These are phyloP conservation scores for Skeletonema grethae DNA, from an alignment of 108 stramenopile species.

Conservation along the genomic window DNA sequence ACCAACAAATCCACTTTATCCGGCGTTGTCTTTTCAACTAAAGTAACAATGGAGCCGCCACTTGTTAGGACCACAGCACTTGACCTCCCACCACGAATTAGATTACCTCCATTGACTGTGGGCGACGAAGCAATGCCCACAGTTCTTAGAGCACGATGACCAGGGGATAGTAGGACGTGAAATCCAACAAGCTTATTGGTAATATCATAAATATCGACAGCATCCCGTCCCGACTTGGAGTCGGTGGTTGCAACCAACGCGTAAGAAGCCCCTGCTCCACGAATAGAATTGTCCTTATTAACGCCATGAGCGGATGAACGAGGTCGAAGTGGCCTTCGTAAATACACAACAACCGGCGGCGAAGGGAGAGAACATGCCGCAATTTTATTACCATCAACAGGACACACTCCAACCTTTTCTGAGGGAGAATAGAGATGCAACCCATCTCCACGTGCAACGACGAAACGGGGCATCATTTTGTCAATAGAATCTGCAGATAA, in stretches of 20 bases:
- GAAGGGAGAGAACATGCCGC: slow-evolving; percentile 69
- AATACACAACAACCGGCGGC: slow-evolving; percentile 38
- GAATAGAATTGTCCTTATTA: slow-evolving; percentile 8
- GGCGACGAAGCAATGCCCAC: slow-evolving; percentile 69
- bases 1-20: slow-evolving; percentile 90
- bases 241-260: slow-evolving; percentile 81
- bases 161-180: slow-evolving; percentile 80
- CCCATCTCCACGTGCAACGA: slow-evolving; percentile 74
- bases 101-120: slow-evolving; percentile 38
- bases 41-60: slow-evolving; percentile 81
- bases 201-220: slow-evolving; percentile 84
- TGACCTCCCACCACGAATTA: slow-evolving; percentile 64
- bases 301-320: background rate
- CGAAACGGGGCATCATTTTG: slow-evolving; percentile 33
- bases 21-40: slow-evolving; percentile 84
- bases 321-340: slow-evolving; percentile 19
- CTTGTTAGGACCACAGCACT: slow-evolving; percentile 78
- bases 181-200: slow-evolving; percentile 86
- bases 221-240: slow-evolving; percentile 79
- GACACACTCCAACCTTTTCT: slow-evolving; percentile 75
- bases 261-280: slow-evolving; percentile 60
- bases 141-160: slow-evolving; percentile 72
- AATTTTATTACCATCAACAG: slow-evolving; percentile 81
- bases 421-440: slow-evolving; percentile 74
- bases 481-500: background rate